Conservation (phyloP, 2,329 filamentous ascomycete species). For the Fusarium sp. region DNA sequence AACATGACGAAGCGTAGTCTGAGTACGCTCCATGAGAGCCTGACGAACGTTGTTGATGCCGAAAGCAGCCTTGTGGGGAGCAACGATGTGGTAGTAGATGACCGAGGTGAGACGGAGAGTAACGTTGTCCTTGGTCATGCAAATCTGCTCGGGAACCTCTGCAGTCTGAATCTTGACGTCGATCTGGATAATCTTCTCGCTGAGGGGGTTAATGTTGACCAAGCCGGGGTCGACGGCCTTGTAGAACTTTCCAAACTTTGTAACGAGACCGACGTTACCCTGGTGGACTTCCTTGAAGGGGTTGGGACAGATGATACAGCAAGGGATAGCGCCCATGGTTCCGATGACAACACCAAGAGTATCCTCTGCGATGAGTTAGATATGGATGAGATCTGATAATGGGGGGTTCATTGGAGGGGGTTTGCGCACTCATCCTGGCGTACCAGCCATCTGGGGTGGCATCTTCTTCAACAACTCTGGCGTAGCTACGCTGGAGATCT, state of each 20-base stretch:
- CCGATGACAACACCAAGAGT: slow-evolving; percentile 76
- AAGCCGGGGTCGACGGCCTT: slow-evolving; percentile 95
- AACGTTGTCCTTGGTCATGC: slow-evolving; percentile 99
- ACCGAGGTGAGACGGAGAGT: slow-evolving; percentile 92
- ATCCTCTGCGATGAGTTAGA: slow-evolving; percentile 63
- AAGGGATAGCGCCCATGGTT: slow-evolving; percentile 83
- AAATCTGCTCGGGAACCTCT: slow-evolving; percentile 93
- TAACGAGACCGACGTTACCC: slow-evolving; percentile 93
- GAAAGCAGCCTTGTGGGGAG: slow-evolving; percentile 95
- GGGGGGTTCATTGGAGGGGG: neutral
- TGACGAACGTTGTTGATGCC: slow-evolving; percentile 94
- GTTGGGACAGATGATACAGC: slow-evolving; percentile 92
- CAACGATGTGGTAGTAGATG: slow-evolving; percentile 98
- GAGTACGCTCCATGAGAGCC: slow-evolving; percentile 96
- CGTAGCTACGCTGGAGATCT: slow-evolving; percentile 86
- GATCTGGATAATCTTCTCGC: slow-evolving; percentile 86
- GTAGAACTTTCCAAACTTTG: slow-evolving; percentile 94
- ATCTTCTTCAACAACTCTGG: slow-evolving; percentile 68
- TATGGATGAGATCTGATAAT: neutral
- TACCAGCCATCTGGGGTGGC: slow-evolving; percentile 85
- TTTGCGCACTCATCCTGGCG: slow-evolving; percentile 75
- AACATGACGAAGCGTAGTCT: slow-evolving; percentile 96
- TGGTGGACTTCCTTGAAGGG: slow-evolving; percentile 92
- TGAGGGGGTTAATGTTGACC: slow-evolving; percentile 96
- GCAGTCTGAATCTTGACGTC: slow-evolving; percentile 99